Conservation (phyloP, 768 basidiomycete genomes). For the Calocybe cyanea region DNA sequence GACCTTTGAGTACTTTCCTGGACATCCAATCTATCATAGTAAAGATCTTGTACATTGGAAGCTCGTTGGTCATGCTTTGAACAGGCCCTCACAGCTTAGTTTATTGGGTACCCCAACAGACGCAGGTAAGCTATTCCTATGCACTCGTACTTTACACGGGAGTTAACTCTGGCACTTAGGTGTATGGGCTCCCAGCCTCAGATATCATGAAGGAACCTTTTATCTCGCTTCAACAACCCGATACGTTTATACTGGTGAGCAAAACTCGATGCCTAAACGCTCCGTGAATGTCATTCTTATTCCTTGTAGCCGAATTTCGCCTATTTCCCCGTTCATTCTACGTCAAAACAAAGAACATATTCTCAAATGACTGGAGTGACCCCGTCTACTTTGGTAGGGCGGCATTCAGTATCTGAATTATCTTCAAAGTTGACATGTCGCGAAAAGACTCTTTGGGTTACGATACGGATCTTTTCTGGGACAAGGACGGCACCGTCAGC, state of each 20-base stretch:
- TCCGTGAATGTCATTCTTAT: not conserved
- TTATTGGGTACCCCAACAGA: slow-evolving; percentile 35
- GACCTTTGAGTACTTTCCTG: slow-evolving; percentile 37
- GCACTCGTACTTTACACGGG: not conserved
- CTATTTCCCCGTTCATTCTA: slow-evolving; percentile 38
- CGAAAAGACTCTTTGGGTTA: slow-evolving; percentile 33
- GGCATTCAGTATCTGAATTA: not conserved
- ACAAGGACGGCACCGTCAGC: slow-evolving; percentile 31
- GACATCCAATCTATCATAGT: slow-evolving; percentile 39
- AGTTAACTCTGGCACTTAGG: slow-evolving; percentile 14
- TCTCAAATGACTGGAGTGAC: slow-evolving; percentile 36
- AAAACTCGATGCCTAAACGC: not conserved
- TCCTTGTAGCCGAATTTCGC: slow-evolving; percentile 27
- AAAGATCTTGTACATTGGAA: slow-evolving; percentile 32
- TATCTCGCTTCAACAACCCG: slow-evolving; percentile 33
- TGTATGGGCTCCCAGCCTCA: slow-evolving; percentile 32
- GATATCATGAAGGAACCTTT: slow-evolving; percentile 32
- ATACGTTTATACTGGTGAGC: slow-evolving; percentile 36
- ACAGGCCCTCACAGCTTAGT: slow-evolving; percentile 30
- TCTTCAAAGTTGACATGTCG: not conserved
- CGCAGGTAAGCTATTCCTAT: slow-evolving; percentile 23
- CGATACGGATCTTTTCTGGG: slow-evolving; percentile 40
- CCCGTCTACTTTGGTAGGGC: slow-evolving; percentile 34
- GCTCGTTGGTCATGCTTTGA: slow-evolving; percentile 35
- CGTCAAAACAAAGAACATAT: slow-evolving; percentile 34